phyloP scores from a whole-genome alignment of 345 rosid species.

The Bruguiera sexangula region DNA sequence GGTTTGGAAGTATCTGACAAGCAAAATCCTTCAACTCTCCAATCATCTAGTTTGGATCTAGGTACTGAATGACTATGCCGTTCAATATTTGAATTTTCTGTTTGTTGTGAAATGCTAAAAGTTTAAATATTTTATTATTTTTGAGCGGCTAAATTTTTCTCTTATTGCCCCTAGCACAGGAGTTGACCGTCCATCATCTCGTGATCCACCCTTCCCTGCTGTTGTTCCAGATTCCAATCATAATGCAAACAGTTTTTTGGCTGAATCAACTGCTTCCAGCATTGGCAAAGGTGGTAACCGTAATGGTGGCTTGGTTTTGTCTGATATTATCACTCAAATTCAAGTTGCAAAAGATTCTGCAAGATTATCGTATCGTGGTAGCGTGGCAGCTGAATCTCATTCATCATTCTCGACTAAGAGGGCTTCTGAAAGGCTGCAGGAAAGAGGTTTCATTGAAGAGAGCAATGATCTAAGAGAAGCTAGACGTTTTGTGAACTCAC shows the following conservation, averaged over 20 bases:
- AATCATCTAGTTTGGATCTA: conserved; percentile 95
- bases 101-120: conserved; percentile 14
- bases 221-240: conserved; percentile 66
- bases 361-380: conserved; percentile 56
- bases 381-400: conserved; percentile 53
- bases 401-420: conserved; percentile 66
- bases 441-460: conserved; percentile 70
- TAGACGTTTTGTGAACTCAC: conserved; percentile 52
- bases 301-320: conserved; percentile 80
- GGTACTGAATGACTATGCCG: conserved; percentile 57
- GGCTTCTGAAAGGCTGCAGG: conserved; percentile 61
- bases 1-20: conserved; percentile 87
- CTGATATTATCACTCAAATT: conserved; percentile 85
- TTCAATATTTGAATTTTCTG: conserved; percentile 13
- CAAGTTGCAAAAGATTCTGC: conserved; percentile 94
- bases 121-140: conserved; percentile 19
- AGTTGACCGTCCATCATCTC: conserved; percentile 99
- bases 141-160: conserved; percentile 58
- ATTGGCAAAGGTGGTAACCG: conserved; percentile 55
- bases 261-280: conserved; percentile 53
- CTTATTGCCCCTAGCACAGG: conserved; percentile 88
- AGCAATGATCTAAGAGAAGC: conserved; percentile 59
- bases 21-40: conserved; percentile 71
- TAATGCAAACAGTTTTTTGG: conserved; percentile 42
- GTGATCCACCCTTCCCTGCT: conserved; percentile 87